Conservation (phyloP, 1,284 basidiomycete species). For the Marasmius oreades region DNA sequence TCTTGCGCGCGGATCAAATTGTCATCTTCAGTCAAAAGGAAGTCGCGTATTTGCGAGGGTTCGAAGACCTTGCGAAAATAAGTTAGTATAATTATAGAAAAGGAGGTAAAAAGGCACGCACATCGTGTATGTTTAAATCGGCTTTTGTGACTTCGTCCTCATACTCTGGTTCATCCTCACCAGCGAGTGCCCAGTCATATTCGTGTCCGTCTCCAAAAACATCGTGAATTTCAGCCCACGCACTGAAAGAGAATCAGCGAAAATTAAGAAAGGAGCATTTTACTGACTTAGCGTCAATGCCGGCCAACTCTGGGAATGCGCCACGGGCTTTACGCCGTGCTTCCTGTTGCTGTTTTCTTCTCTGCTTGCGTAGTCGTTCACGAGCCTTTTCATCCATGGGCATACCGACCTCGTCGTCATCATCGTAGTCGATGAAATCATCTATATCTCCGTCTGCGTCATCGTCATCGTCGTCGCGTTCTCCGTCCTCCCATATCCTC, state of each 20-base stretch:
- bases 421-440: slow-evolving; percentile 92
- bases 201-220: slow-evolving; percentile 98
- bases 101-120: slow-evolving; percentile 36
- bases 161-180: slow-evolving; percentile 64
- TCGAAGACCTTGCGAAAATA: slow-evolving; percentile 85
- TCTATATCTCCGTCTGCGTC: slow-evolving; percentile 78
- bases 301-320: slow-evolving; percentile 73
- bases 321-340: slow-evolving; percentile 56
- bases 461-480: slow-evolving; percentile 64
- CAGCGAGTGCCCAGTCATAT: slow-evolving; percentile 90
- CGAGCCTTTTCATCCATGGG: slow-evolving; percentile 71
- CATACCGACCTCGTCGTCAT: slow-evolving; percentile 72
- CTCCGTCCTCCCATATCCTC: slow-evolving; percentile 82
- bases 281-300: slow-evolving; percentile 83
- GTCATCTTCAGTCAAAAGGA: slow-evolving; percentile 92
- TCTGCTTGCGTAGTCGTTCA: slow-evolving; percentile 69
- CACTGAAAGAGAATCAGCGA: slow-evolving; percentile 46
- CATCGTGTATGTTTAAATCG: slow-evolving; percentile 88
- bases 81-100: slow-evolving; percentile 10
- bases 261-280: slow-evolving; percentile 3
- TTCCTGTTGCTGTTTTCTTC: slow-evolving; percentile 61
- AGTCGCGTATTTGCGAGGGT: slow-evolving; percentile 91
- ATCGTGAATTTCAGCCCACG: slow-evolving; percentile 96
- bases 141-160: slow-evolving; percentile 62
- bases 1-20: slow-evolving; percentile 89